Evolutionary conservation across 768 basidiomycete species (phyloP), one percentile per base, ranked within the genome.

Genomic region (Phaeotremella skinneri): DNA sequence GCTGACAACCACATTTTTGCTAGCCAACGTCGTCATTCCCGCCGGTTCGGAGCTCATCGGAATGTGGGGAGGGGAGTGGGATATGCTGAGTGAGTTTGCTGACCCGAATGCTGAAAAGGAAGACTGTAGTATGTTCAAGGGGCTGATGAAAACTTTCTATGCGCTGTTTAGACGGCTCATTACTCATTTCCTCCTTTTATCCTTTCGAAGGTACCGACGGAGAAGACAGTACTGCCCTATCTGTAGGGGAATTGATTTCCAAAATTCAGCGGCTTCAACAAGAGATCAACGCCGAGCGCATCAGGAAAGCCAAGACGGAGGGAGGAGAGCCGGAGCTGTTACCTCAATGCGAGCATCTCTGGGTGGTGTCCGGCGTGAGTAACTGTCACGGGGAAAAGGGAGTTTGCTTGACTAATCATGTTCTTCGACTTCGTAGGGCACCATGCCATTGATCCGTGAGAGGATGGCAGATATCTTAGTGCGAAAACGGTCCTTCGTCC

Each of bases 31-130:
- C 13, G 70, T 69, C 30, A 72, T 74, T 27, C 73, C 73, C 0
- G 42, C 68, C 56, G 73, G 70, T 13, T 69, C 66, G 9, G 73
- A 74, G 17, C 45, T 74, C 29, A 69, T 71, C 16, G 66, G 66
- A 1, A 71, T 72, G 68, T 74, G 73, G 73, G 70, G 70, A 11
- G 73, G 73, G 11, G 73, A 74, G 55, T 74, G 73, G 73, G 68
- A 74, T 52, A 71, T 74, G 63, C 59, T 66, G 31, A 63, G 72
- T 74, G 52, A 56, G 72, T 64, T 27, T 23, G 4, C 21, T 30
- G 1, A 1, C 7, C 27, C 21, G 31, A 31, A 45, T n/a, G 9
- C 49, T 14, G 27, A 11, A 4, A 51, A 25, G 48, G n/a, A n/a
- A n/a, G n/a, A n/a, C n/a, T n/a, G n/a, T n/a, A n/a, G 5, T 20